A percentile compares a stretch with the other conserved stretches of the same genome.
Conservation (phyloP, 257 asterid species). For the Eucommia ulmoides region DNA sequence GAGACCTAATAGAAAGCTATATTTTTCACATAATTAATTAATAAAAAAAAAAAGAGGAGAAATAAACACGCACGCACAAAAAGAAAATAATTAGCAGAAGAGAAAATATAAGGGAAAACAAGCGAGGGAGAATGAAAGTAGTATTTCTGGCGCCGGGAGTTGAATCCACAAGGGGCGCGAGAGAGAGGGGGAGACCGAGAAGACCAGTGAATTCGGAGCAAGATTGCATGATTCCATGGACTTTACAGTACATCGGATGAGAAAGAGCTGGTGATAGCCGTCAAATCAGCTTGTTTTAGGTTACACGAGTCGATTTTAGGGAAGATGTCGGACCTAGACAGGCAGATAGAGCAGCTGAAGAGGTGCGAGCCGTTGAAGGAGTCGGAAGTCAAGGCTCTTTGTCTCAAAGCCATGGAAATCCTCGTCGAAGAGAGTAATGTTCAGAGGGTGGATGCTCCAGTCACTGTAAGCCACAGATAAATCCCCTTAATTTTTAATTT, state of each 20-base stretch:
- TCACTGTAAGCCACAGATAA: constrained; percentile 40
- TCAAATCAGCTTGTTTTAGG: too few relatives aligned
- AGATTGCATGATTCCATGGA: too few relatives aligned
- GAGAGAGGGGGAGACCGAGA: background rate
- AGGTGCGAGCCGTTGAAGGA: constrained; percentile 84
- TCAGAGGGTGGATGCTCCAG: constrained; percentile 93
- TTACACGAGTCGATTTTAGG: too few relatives aligned
- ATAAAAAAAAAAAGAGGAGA: background rate
- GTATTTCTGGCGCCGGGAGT: too few relatives aligned
- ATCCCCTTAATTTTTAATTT: background rate
- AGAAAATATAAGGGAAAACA: background rate
- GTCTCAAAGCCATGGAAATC: constrained; percentile 88
- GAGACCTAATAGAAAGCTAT: too few relatives aligned
- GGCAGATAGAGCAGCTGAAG: constrained; percentile 87
- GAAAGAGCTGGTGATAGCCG: constrained; percentile 8
- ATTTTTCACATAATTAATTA: too few relatives aligned
- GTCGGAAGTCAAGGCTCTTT: constrained; percentile 75
- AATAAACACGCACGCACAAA: constrained; percentile 1
- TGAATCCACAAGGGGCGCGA: constrained; percentile 24
- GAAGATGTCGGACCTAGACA: constrained; percentile 86
- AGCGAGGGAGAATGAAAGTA: constrained; percentile 3
- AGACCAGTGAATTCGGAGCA: too few relatives aligned
- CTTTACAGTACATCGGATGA: too few relatives aligned
- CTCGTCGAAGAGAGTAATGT: constrained; percentile 94
- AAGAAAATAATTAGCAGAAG: background rate